Percentiles rank a stretch among this genome's conserved stretches.
phyloP scores from a whole-genome alignment of 371 early-diverging fungal genomes.

The Entomophthora muscae region DNA sequence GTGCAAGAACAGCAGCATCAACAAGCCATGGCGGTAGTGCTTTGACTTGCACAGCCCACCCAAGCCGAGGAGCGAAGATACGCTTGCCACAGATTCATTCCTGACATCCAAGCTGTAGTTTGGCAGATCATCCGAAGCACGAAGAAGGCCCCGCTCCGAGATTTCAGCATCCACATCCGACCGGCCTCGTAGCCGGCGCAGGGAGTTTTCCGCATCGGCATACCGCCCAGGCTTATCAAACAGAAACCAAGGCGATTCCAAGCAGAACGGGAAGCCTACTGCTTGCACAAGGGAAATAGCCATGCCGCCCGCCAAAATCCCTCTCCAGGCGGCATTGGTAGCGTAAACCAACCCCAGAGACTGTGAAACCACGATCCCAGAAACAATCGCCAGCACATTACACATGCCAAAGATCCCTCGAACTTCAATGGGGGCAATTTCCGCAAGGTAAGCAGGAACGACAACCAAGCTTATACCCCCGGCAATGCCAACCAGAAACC shows the following conservation, averaged over 20 bases:
- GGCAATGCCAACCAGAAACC: slow-evolving; percentile 73
- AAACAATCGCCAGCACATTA: slow-evolving; percentile 69
- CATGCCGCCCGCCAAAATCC: slow-evolving; percentile 32
- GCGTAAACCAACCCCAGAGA: slow-evolving; percentile 38
- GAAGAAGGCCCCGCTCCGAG: slow-evolving; percentile 15
- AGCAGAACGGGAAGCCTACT: slow-evolving; percentile 40
- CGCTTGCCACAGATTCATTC: not conserved
- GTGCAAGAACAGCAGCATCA: slow-evolving; percentile 16
- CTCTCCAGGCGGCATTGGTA: slow-evolving; percentile 38
- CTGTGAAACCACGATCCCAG: slow-evolving; percentile 59
- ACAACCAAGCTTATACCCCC: slow-evolving; percentile 65
- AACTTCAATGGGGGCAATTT: slow-evolving; percentile 51
- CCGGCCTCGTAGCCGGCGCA: slow-evolving; percentile 34
- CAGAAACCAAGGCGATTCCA: slow-evolving; percentile 62
- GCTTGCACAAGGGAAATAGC: slow-evolving; percentile 40
- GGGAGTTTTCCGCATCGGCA: slow-evolving; percentile 28
- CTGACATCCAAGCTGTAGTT: not conserved
- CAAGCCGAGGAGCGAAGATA: not conserved
- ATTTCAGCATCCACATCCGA: slow-evolving; percentile 42
- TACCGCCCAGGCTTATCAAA: slow-evolving; percentile 28
- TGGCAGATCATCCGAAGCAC: not conserved
- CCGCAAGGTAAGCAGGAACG: slow-evolving; percentile 71
- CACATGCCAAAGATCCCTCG: slow-evolving; percentile 56
- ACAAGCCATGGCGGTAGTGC: not conserved
- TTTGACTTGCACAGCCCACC: not conserved